Evolutionary conservation across 2,329 filamentous ascomycete species (phyloP).

Genomic region (Epichloe bromicola): DNA sequence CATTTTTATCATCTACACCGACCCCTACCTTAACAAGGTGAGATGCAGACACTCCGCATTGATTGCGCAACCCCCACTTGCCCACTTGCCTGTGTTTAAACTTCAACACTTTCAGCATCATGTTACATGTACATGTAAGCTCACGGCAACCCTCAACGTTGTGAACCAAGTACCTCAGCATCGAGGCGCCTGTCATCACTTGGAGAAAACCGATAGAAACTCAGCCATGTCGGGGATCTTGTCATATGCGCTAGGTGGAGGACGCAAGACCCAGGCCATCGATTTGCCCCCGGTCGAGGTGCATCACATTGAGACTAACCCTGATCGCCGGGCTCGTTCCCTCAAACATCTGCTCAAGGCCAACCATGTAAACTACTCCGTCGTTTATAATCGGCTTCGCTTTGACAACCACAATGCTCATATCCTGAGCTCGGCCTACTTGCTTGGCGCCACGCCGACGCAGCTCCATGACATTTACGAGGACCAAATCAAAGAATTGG

Average conservation of each 20-base stretch:
- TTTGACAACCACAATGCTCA: slow-evolving; percentile 80
- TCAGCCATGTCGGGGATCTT: slow-evolving; percentile 21
- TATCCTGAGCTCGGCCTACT: slow-evolving; percentile 71
- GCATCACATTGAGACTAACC: slow-evolving; percentile 66
- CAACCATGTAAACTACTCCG: slow-evolving; percentile 81
- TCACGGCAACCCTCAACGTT: not conserved
- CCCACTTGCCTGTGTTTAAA: not conserved
- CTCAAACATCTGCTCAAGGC: slow-evolving; percentile 84
- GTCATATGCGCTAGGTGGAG: slow-evolving; percentile 18
- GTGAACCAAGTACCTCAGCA: not conserved
- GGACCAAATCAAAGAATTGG: slow-evolving; percentile 54
- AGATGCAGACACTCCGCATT: not conserved
- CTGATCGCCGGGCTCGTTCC: slow-evolving; percentile 67
- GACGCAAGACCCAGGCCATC: slow-evolving; percentile 25
- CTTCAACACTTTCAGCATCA: slow-evolving; percentile 3
- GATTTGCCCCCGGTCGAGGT: slow-evolving; percentile 55
- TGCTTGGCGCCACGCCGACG: slow-evolving; percentile 61
- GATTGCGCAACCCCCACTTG: not conserved
- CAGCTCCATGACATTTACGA: slow-evolving; percentile 77
- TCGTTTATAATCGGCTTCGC: slow-evolving; percentile 61
- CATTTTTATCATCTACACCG: no score
- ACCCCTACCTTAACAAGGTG: no score
- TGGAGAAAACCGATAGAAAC: not conserved
- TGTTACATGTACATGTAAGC: not conserved
- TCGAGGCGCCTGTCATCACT: no score